These are phyloP conservation scores for Oemleria cerasiformis DNA, from an alignment of 306 rosid genomes.

Conservation along the genomic window DNA sequence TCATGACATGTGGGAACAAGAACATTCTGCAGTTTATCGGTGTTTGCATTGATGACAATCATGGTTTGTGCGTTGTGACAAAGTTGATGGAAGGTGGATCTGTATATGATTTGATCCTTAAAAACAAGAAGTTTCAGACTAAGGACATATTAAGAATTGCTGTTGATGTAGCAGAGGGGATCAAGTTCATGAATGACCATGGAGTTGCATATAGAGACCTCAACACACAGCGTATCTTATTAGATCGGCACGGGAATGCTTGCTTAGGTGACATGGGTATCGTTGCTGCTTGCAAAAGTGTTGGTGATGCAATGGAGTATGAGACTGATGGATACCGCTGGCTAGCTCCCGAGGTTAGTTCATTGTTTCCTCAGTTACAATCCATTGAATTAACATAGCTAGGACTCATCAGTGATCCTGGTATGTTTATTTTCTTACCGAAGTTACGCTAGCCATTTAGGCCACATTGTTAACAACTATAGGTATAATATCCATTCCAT, in stretches of 20 bases:
- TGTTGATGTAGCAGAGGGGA: conserved; percentile 80
- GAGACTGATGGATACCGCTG: conserved; percentile 96
- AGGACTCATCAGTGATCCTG: background rate
- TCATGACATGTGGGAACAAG: conserved; percentile 88
- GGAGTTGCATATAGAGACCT: conserved; percentile 82
- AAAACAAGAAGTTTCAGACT: conserved; percentile 69
- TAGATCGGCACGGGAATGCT: conserved; percentile 86
- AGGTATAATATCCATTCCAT: background rate
- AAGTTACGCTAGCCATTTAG: conserved; percentile 4
- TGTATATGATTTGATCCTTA: conserved; percentile 66
- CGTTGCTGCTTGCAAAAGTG: conserved; percentile 74
- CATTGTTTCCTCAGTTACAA: conserved; percentile 25
- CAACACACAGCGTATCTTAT: conserved; percentile 69
- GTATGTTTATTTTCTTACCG: background rate
- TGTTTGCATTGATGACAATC: conserved; percentile 79
- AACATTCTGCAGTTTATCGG: conserved; percentile 77
- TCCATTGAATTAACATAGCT: conserved; percentile 15
- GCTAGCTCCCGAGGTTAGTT: conserved; percentile 97
- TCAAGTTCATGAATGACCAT: conserved; percentile 87
- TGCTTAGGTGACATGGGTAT: conserved; percentile 92
- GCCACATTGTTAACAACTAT: background rate
- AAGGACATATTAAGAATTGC: conserved; percentile 80
- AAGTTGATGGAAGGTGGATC: conserved; percentile 91
- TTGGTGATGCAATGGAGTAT: conserved; percentile 82
- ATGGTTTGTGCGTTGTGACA: conserved; percentile 82